A percentile compares a stretch with the other conserved stretches of the same genome.
Evolutionary conservation across 345 rosid genomes (phyloP).

Genomic region (Corymbia maculata): DNA sequence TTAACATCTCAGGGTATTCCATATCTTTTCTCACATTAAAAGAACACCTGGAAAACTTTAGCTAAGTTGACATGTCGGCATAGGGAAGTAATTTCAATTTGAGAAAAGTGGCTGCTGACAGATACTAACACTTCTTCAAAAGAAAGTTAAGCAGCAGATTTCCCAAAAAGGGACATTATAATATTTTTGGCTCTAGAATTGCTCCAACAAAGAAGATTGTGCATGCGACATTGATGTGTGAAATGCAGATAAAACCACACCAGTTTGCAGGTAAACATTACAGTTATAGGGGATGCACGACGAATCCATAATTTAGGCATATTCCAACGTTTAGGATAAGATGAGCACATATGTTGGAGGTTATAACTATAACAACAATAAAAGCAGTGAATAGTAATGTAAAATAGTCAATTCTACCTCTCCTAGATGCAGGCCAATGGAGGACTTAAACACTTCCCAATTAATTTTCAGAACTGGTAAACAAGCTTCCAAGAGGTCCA

Average conservation of each 20-base stretch:
- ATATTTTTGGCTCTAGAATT: not conserved
- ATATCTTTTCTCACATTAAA: not conserved
- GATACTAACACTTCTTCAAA: not conserved
- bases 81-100: not conserved
- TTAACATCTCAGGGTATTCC: not conserved
- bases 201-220: not conserved
- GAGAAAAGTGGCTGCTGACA: not conserved
- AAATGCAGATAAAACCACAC: not conserved
- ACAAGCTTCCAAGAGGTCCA: constrained; percentile 54
- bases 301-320: not conserved
- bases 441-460: constrained; percentile 46
- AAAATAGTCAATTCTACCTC: constrained; percentile 30
- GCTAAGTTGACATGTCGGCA: not conserved
- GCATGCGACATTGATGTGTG: not conserved
- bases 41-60: not conserved
- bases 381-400: not conserved
- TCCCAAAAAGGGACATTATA: not conserved
- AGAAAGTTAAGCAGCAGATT: not conserved
- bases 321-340: not conserved
- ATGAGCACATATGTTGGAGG: not conserved
- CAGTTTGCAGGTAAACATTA: not conserved
- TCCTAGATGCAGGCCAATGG: constrained; percentile 18
- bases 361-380: not conserved
- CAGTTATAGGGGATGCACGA: not conserved
- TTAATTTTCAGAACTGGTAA: constrained; percentile 60